Evolutionary conservation across 192 early-diverging fungal genomes (phyloP), one percentile per base, ranked within the genome.

Genomic region (Backusella morwellensis): DNA sequence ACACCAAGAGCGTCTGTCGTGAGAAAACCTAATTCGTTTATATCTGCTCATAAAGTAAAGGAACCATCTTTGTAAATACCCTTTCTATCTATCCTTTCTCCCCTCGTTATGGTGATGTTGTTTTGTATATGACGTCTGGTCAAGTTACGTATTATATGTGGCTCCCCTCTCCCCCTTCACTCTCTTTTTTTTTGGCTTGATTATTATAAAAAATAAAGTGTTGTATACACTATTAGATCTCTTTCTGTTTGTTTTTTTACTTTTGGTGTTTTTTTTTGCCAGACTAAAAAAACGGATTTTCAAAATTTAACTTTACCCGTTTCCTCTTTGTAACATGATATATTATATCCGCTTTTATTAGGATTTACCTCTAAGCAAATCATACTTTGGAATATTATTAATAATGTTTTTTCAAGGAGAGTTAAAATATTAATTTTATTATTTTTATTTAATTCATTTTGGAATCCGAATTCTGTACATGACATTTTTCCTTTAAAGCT

Each of bases 31-130:
- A 72, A 50, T 72, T 72, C 70, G 14, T 72, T 72, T 72, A 72
- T 72, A 42, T 50, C 42, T 72, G 70, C 70, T 72, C 70, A 72
- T 72, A 72, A 72, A 72, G 40, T 44, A 68, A 68, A 68, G 19
- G 67, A 68, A 34, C 70, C 70, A 50, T 72, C 40, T 29, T 72
- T 72, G 70, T 72, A 72, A 72, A 72, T 72, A 72, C 34, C 21
- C 36, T 40, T 40, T 21, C 70, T 47, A 26, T 50, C 14, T 72
- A 15, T 50, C 12, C 17, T 12, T 19, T 32, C 32, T 47, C 41
- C 15, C 17, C 7, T 32, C 70, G 34, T 26, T 50, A 29, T 71
- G 1, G 54, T 59, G 21, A 59, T 59, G 21, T 21, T 63, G 56
- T 11, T 63, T 63, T 63, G 15, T 63, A 63, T 50, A 21, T 50